Percentiles rank a stretch among this genome's conserved stretches.
Conservation (phyloP, 148 eudicot species). For the Cornus kousa region DNA sequence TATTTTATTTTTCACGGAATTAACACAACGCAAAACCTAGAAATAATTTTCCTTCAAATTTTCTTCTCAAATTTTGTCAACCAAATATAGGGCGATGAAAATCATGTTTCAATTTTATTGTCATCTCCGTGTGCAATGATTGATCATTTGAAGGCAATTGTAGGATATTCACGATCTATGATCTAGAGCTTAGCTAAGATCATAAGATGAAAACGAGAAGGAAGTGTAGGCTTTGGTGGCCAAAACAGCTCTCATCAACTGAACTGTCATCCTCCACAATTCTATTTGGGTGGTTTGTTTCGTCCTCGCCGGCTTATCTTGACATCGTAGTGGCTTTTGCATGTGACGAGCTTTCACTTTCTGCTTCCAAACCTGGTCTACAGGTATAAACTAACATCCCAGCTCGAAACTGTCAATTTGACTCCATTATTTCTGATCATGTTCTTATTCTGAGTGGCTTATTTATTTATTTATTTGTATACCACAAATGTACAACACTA, state of each 20-base stretch:
- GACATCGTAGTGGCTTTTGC: conserved; percentile 87
- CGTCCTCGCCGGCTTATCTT: conserved; percentile 49
- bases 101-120: no score
- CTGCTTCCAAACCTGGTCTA: conserved; percentile 29
- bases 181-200: conserved; percentile 1
- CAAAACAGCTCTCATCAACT: conserved; percentile 38
- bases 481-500: no score
- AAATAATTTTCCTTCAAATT: no score
- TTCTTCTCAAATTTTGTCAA: no score
- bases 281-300: conserved; percentile 82
- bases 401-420: background rate
- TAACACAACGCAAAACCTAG: no score
- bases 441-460: no score
- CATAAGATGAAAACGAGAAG: conserved; percentile 35
- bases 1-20: no score
- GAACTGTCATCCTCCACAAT: conserved; percentile 27
- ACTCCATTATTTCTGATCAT: background rate
- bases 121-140: background rate
- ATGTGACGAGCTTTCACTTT: conserved; percentile 33
- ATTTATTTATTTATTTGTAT: no score
- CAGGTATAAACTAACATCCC: conserved; percentile 31
- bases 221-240: conserved; percentile 95
- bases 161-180: background rate
- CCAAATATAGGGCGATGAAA: no score
- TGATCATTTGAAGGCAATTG: background rate